Conservation (phyloP, 1,284 basidiomycete species). For the Cutaneotrichosporon cutaneum region DNA sequence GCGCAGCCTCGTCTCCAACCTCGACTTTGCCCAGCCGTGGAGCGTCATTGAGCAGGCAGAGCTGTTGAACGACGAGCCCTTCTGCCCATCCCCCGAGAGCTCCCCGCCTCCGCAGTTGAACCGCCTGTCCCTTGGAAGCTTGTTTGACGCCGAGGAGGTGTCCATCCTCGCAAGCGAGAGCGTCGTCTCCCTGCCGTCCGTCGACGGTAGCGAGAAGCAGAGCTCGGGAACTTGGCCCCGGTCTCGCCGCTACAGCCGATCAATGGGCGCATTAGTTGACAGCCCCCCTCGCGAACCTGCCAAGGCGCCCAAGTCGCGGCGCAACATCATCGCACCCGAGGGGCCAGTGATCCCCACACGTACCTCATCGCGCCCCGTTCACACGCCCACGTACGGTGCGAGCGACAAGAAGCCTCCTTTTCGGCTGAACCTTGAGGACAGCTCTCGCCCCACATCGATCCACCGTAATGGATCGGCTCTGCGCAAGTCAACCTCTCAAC, state of each 20-base stretch:
- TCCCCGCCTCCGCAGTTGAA: conserved; percentile 16
- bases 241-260: conserved; percentile 13
- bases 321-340: conserved; percentile 2
- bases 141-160: conserved; percentile 14
- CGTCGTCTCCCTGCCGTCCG: conserved; percentile 10
- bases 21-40: conserved; percentile 49
- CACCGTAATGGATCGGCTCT: conserved; percentile 9
- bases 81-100: conserved; percentile 20
- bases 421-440: neutral
- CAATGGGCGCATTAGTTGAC: conserved; percentile 17
- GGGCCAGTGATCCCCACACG: conserved; percentile 15
- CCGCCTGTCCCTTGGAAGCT: conserved; percentile 18
- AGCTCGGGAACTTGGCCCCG: conserved; percentile 8
- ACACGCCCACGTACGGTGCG: neutral
- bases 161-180: conserved; percentile 9
- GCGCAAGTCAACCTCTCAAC: conserved; percentile 13
- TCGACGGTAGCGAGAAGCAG: neutral
- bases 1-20: conserved; percentile 41
- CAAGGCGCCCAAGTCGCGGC: neutral
- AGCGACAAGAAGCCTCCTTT: conserved; percentile 1
- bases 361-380: conserved; percentile 8
- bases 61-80: conserved; percentile 23
- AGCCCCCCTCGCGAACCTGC: conserved; percentile 3
- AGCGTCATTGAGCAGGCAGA: conserved; percentile 21
- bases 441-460: conserved; percentile 1